Evolutionary conservation across 208 protist genomes (phyloP).

Genomic region (Acanthamoeba royreba): DNA sequence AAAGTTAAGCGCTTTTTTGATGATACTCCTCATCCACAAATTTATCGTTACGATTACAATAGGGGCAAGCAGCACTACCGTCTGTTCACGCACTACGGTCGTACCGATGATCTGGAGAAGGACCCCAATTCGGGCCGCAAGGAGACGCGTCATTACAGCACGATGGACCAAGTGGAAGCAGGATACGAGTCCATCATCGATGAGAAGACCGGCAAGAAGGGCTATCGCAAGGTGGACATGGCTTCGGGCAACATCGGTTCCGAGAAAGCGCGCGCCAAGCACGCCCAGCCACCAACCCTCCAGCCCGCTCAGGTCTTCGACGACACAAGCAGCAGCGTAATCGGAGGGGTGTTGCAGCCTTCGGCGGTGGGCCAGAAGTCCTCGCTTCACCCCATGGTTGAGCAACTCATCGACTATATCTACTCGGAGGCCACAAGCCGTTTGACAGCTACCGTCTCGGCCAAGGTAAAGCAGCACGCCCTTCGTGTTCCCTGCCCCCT

Average conservation of each 20-base stretch:
- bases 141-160: neutral
- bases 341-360: too few relatives aligned
- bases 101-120: neutral
- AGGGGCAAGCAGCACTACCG: neutral
- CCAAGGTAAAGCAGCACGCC: neutral
- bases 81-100: neutral
- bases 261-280: neutral
- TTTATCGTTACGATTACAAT: neutral
- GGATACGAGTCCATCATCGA: neutral
- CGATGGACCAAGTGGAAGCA: neutral
- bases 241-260: neutral
- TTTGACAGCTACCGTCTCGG: too few relatives aligned
- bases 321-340: neutral
- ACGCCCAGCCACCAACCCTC: neutral
- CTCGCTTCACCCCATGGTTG: too few relatives aligned
- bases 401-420: too few relatives aligned
- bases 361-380: too few relatives aligned
- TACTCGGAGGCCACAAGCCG: too few relatives aligned
- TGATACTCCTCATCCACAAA: neutral
- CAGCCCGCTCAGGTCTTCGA: neutral
- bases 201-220: neutral
- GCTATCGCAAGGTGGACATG: neutral
- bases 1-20: too few relatives aligned
- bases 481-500: too few relatives aligned
- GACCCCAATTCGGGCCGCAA: neutral